phyloP scores from a whole-genome alignment of 2,329 filamentous ascomycete genomes.

The Cladosporium sp. region DNA sequence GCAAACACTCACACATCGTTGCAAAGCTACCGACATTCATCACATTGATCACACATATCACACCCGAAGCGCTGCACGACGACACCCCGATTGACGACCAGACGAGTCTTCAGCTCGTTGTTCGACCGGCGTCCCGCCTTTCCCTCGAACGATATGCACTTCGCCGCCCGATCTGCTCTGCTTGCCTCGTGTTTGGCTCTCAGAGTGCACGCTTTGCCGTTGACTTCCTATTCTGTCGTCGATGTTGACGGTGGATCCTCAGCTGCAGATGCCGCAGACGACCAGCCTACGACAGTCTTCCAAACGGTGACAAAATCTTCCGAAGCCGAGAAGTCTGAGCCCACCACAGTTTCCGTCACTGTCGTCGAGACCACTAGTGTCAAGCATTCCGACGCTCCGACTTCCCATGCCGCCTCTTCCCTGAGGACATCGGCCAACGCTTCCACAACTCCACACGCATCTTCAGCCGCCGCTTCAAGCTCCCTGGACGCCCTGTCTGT shows the following conservation, averaged over 20 bases:
- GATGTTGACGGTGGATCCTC: constrained; percentile 7
- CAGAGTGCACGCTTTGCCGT: constrained; percentile 1
- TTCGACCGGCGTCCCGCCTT: not conserved
- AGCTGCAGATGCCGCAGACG: not conserved
- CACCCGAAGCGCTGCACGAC: too few relatives aligned
- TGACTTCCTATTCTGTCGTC: constrained; percentile 11
- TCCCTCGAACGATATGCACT: not conserved
- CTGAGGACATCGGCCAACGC: not conserved
- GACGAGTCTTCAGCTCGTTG: not conserved
- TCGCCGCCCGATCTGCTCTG: constrained; percentile 5
- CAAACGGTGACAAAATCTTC: constrained; percentile 9
- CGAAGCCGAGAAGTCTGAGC: not conserved
- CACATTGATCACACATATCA: not conserved
- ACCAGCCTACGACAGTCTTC: constrained; percentile 5
- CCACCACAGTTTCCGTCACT: constrained; percentile 3
- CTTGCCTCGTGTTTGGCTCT: constrained; percentile 6
- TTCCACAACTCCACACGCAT: not conserved
- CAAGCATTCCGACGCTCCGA: not conserved
- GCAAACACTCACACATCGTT: not conserved
- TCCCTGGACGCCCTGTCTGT: not conserved
- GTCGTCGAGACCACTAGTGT: not conserved
- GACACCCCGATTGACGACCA: not conserved
- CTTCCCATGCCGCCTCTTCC: not conserved
- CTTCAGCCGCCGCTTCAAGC: not conserved
- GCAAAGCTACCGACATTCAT: not conserved